Evolutionary conservation across 73 alveolate species (phyloP), one percentile per base, ranked within the genome.

Genomic region (Urostyla sp.): DNA sequence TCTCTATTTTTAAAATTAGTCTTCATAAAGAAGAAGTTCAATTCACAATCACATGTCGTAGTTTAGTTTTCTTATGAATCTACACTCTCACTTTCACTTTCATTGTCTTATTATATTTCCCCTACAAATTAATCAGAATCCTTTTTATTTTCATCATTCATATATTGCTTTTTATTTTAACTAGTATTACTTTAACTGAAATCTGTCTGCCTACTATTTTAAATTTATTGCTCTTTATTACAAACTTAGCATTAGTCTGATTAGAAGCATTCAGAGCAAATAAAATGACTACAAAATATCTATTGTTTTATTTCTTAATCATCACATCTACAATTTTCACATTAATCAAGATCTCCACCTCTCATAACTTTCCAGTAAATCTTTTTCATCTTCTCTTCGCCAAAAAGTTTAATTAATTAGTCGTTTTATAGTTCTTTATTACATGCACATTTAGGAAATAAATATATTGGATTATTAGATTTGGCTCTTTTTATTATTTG

Each of bases 371-470:
- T n/a, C 36, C 32, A 58, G 1, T 35, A 5, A 4, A 55, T 15
- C 54, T 58, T 58, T 31, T 21, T 8, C 5, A 58, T 20, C 37
- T 15, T 27, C 8, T 21, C 28, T 27, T 27, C 1, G 40, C 75
- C 75, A 18, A 58, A 58, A 31, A 58, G 6, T 10, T 1, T 16
- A 31, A 15, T 58, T n/a, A 13, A 31, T 4, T 21, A 31, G 3
- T 58, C 28, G 37, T 35, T n/a, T 27, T 18, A 32, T 21, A 58
- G 4, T 21, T 5, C 4, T 10, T 58, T 36, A 4, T 58, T 28
- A 31, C 75, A 58, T 5, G 75, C 51, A 40, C 51, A 40, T 40
- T 40, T 40, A 40, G 51, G 51, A 40, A 40, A 40, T 40, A 11
- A 40, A 40, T 11, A 40, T 40, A 15, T 15, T 40, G 15, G 10